Evolutionary conservation across 2,329 filamentous ascomycete genomes (phyloP).

Genomic region (Curvularia hawaiiensis): DNA sequence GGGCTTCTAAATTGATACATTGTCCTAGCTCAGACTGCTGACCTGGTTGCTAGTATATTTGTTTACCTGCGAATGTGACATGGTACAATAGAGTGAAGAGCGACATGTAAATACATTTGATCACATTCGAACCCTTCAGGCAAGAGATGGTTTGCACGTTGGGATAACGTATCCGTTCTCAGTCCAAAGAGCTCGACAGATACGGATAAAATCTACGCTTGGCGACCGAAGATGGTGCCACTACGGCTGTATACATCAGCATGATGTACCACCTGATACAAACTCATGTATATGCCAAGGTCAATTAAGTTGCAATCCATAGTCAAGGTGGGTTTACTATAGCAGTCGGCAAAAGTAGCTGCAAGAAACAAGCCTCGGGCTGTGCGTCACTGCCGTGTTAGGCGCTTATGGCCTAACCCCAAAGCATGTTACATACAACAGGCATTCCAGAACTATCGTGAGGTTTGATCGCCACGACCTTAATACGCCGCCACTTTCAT

Average conservation of each 20-base stretch:
- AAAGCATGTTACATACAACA: background rate
- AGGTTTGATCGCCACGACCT: background rate
- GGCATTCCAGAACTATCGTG: background rate
- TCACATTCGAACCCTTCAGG: background rate
- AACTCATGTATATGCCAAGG: background rate
- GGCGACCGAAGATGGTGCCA: background rate
- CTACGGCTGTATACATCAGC: background rate
- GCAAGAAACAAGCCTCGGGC: background rate
- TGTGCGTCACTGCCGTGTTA: background rate
- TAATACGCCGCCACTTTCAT: conserved; percentile 1
- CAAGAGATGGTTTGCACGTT: background rate
- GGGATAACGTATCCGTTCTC: too few species aligned
- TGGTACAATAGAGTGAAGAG: background rate
- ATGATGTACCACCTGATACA: background rate
- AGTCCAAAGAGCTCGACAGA: background rate
- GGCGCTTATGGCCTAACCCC: background rate
- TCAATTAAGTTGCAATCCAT: background rate
- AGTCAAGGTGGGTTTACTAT: background rate
- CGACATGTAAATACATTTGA: background rate
- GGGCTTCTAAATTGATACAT: conserved; percentile 8
- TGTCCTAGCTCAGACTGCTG: background rate
- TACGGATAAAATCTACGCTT: background rate
- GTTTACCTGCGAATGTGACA: background rate
- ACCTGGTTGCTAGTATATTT: background rate
- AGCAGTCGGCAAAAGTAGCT: background rate